Conservation (phyloP, 768 basidiomycete genomes). For the Serpula lacrymans region DNA sequence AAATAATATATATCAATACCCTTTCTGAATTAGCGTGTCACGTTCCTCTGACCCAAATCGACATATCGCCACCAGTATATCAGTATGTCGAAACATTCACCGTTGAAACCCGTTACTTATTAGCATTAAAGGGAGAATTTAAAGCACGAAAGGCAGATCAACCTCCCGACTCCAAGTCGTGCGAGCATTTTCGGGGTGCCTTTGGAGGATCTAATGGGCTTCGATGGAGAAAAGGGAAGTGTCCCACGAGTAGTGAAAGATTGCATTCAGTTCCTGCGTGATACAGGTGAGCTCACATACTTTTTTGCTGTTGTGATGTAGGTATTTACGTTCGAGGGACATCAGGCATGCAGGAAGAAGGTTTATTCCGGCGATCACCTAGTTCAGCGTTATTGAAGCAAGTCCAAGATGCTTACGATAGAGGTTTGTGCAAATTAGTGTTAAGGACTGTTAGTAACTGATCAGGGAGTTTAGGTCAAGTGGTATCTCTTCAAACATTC, state of each 20-base stretch:
- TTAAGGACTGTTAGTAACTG: not conserved
- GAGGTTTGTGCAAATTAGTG: constrained; percentile 51
- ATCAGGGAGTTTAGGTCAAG: constrained; percentile 55
- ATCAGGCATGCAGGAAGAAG: constrained; percentile 63
- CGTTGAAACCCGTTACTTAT: constrained; percentile 1
- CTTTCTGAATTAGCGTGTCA: constrained; percentile 73
- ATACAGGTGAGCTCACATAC: constrained; percentile 36
- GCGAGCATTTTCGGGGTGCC: constrained; percentile 78
- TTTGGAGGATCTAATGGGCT: constrained; percentile 81
- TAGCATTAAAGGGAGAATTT: constrained; percentile 62
- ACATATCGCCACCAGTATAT: constrained; percentile 80
- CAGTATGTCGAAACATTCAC: constrained; percentile 50
- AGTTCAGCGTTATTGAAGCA: constrained; percentile 65
- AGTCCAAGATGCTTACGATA: constrained; percentile 81
- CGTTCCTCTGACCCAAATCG: constrained; percentile 84
- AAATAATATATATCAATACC: constrained; percentile 72
- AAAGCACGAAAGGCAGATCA: constrained; percentile 68
- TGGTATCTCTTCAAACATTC: constrained; percentile 75
- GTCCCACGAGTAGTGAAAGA: constrained; percentile 81
- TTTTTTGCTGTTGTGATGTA: not conserved
- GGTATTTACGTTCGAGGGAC: not conserved
- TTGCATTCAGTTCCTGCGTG: constrained; percentile 66
- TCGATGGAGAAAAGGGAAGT: constrained; percentile 75
- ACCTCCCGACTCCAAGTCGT: constrained; percentile 55
- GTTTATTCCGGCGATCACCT: constrained; percentile 81